Conservation (phyloP, 1,284 basidiomycete species). For the Chiua sp. region DNA sequence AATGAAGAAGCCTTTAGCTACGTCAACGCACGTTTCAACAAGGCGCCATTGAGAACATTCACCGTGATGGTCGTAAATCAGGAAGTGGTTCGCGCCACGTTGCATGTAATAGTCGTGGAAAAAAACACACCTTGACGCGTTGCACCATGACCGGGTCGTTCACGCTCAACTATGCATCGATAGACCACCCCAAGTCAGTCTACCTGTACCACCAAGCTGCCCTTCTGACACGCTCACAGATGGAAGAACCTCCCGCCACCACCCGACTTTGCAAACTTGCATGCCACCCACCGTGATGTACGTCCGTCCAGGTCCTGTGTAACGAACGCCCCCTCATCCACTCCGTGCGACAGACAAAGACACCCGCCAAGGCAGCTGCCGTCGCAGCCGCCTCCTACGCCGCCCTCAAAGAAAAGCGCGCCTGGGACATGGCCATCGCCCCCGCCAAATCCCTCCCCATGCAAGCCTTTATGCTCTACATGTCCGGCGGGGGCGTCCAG, state of each 20-base stretch:
- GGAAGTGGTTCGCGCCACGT: too few relatives aligned
- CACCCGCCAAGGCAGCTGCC: slow-evolving; percentile 44
- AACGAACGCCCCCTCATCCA: too few relatives aligned
- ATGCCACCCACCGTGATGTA: slow-evolving; percentile 28
- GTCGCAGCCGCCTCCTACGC: slow-evolving; percentile 57
- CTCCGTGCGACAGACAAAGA: slow-evolving; percentile 42
- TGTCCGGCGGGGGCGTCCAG: slow-evolving; percentile 92
- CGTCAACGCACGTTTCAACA: too few relatives aligned
- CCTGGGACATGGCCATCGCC: slow-evolving; percentile 86
- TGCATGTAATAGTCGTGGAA: not conserved
- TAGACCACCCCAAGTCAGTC: slow-evolving; percentile 30
- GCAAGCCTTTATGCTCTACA: slow-evolving; percentile 97
- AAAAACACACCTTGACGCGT: not conserved
- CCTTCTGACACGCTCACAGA: too few relatives aligned
- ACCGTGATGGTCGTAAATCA: too few relatives aligned
- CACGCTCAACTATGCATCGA: slow-evolving; percentile 34
- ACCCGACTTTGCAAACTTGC: slow-evolving; percentile 58
- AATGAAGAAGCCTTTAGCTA: too few relatives aligned
- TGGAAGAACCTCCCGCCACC: slow-evolving; percentile 66
- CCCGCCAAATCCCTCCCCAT: slow-evolving; percentile 91
- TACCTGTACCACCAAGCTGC: too few relatives aligned
- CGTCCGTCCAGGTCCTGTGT: too few relatives aligned
- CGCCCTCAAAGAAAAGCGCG: slow-evolving; percentile 77
- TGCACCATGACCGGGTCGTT: slow-evolving; percentile 26
- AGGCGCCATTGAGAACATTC: too few relatives aligned